Conservation (phyloP, 352 stramenopile genomes). For the Globisporangium mamillatum region DNA sequence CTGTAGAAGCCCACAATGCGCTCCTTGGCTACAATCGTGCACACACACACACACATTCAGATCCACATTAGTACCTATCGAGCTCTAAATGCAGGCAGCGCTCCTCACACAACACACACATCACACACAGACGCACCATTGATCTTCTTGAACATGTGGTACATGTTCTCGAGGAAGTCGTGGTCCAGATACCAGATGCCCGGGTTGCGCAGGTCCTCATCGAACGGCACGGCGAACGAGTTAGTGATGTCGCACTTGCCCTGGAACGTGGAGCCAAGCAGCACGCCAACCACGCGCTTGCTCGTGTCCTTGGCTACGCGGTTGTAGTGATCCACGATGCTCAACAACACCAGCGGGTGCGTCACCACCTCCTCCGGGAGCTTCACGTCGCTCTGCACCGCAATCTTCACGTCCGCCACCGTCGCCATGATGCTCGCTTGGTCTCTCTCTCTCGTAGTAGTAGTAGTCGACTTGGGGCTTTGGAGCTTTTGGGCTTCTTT, state of each 20-base stretch:
- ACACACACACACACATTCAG: not conserved
- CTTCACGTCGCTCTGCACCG: slow-evolving; percentile 78
- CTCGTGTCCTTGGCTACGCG: slow-evolving; percentile 97
- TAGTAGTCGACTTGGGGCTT: not conserved
- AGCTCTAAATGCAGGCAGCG: not conserved
- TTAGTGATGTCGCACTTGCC: slow-evolving; percentile 94
- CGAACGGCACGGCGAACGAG: slow-evolving; percentile 96
- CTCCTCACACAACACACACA: not conserved
- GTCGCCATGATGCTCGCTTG: slow-evolving; percentile 13
- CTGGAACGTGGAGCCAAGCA: slow-evolving; percentile 95
- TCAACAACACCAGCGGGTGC: slow-evolving; percentile 98
- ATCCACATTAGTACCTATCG: not conserved
- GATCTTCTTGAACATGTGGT: slow-evolving; percentile 94
- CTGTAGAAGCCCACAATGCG: slow-evolving; percentile 99
- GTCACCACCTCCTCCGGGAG: slow-evolving; percentile 94
- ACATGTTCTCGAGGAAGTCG: slow-evolving; percentile 99
- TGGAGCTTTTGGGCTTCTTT: not conserved
- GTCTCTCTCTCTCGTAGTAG: not conserved
- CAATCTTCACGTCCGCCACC: slow-evolving; percentile 38
- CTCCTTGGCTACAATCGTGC: slow-evolving; percentile 87
- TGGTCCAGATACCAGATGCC: slow-evolving; percentile 99
- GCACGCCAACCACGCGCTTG: slow-evolving; percentile 98
- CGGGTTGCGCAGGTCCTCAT: slow-evolving; percentile 97
- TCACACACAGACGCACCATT: slow-evolving; percentile 43
- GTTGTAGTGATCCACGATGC: slow-evolving; percentile 99